Percentiles rank a stretch among this genome's conserved stretches.
Evolutionary conservation across 495 filamentous ascomycete species (phyloP).

Genomic region (Hypoxylon intermedium): DNA sequence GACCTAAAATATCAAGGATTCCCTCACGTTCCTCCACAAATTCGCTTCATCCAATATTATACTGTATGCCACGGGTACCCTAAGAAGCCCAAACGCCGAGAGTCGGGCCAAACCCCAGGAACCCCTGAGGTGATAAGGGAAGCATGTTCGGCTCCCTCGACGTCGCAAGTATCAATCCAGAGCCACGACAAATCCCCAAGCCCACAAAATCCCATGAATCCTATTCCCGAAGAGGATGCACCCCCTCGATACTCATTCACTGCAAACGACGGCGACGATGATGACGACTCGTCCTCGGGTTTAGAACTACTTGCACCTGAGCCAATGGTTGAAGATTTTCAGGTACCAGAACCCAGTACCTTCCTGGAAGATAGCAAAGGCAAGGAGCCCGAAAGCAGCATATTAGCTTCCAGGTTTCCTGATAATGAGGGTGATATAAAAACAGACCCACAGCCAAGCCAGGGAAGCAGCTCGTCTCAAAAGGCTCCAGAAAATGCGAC

Average conservation of each 20-base stretch:
- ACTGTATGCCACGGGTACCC: slow-evolving; percentile 76
- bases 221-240: slow-evolving; percentile 5
- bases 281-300: no score
- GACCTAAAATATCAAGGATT: slow-evolving; percentile 41
- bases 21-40: slow-evolving; percentile 46
- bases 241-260: slow-evolving; percentile 6
- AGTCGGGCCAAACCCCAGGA: slow-evolving; percentile 36
- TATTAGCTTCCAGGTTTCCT: neutral
- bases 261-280: slow-evolving; percentile 9
- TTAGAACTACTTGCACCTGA: slow-evolving; percentile 36
- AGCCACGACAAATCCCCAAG: slow-evolving; percentile 44
- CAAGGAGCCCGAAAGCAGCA: neutral
- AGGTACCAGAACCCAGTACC: neutral
- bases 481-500: slow-evolving; percentile 2
- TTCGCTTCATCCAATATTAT: slow-evolving; percentile 90
- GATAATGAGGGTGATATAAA: neutral
- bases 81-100: slow-evolving; percentile 51
- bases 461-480: neutral
- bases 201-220: neutral
- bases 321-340: slow-evolving; percentile 35
- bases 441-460: neutral
- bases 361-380: neutral
- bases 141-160: slow-evolving; percentile 26
- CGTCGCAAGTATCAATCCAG: slow-evolving; percentile 55
- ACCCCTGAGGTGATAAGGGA: neutral